Base-by-base conservation (phyloP, 371 early-diverging fungal genomes). In the Mortierella sp. region DNA sequence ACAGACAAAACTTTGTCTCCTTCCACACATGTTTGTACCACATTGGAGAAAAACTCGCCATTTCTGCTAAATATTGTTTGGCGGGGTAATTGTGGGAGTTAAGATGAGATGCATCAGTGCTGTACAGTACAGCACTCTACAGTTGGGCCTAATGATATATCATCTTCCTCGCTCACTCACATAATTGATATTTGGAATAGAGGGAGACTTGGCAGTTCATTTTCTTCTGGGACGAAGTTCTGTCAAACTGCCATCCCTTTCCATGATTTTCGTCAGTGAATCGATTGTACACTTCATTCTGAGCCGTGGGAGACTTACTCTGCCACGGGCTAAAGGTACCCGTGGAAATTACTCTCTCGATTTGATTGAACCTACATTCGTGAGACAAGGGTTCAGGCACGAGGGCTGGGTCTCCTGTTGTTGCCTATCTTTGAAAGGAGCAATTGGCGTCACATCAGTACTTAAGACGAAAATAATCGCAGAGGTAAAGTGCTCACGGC, bases 21-120 rank as follows among this genome's bases (percentile, higher is more conserved):
- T 52, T 52, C 52, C 52, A 52, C 52, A 52, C 52, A 52, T 52
- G 52, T 52, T 52, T 52, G 52, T 52, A 52, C 52, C 20, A 52
- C 52, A 52, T 9, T 24, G 4, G 6, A 24, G 52, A 24, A 20
- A 52, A 52, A 52, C 12, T 52, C 20, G 20, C 52, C 52, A 43
- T 43, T 43, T 11, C 11, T 14, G 16, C 43, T 43, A 11, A 43
- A 43, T 43, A 43, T 43, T 43, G 43, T 11, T 43, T 43, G 43
- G 43, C 16, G 43, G 43, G 43, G 16, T 43, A 43, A 11, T 16
- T 43, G 43, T 43, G 43, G 43, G 43, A 43, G 11, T 11, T n/a
- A 11, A 43, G 43, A 43, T 43, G 43, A 43, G 43, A 35, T 35
- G 35, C 35, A n/a, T 35, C 6, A 35, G 6, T 35, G n/a, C 35